Conservation (phyloP, 305 asterid genomes). For the Solanum hybrid region DNA sequence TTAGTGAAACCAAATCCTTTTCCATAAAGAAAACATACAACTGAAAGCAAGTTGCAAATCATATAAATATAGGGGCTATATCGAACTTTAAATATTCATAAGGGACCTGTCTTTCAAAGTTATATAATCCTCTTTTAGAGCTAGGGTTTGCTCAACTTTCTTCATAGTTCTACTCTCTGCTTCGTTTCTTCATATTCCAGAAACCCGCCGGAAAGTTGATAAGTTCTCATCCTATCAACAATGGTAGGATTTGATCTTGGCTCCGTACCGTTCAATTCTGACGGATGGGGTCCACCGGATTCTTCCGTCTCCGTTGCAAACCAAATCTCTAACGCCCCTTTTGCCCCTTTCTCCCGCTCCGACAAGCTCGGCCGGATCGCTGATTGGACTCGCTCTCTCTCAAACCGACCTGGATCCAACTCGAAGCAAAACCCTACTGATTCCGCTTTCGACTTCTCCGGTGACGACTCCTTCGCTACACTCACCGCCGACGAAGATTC, state of each 20-base stretch:
- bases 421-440: constrained; percentile 53
- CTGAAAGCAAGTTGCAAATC: neutral
- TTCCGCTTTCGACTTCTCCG: constrained; percentile 88
- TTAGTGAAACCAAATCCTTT: neutral
- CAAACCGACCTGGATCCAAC: constrained; percentile 50
- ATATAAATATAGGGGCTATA: neutral
- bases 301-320: constrained; percentile 31
- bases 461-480: constrained; percentile 83
- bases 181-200: neutral
- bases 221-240: neutral
- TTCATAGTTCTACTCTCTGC: neutral
- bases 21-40: neutral
- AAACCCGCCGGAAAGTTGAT: neutral
- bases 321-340: constrained; percentile 55
- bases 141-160: constrained; percentile 12
- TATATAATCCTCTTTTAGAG: neutral
- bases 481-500: constrained; percentile 76
- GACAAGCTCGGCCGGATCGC: constrained; percentile 84
- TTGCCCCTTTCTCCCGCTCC: constrained; percentile 89
- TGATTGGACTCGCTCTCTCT: constrained; percentile 64
- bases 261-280: constrained; percentile 53
- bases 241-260: constrained; percentile 61
- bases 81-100: neutral
- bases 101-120: neutral
- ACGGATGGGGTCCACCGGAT: constrained; percentile 80